Percentiles rank a stretch among this genome's conserved stretches.
These are phyloP conservation scores for Microsporum canis DNA, from an alignment of 2,329 filamentous ascomycete species.

Conservation along the genomic window DNA sequence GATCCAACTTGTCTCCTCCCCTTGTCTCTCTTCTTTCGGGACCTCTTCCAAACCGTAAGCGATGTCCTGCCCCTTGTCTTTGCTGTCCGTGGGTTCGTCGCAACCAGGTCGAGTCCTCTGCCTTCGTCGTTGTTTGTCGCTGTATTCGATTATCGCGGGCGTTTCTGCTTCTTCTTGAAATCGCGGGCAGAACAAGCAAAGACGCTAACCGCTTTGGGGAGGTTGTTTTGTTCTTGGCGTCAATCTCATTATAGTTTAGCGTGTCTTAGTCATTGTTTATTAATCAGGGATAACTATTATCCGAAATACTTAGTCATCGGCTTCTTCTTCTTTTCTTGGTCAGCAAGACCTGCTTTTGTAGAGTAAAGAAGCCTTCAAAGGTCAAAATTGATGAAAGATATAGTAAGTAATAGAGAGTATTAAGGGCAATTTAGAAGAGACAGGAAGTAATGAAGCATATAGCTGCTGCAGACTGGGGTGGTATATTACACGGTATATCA, in stretches of 20 bases:
- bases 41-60: not conserved
- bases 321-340: too few relatives aligned
- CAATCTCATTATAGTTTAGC: not conserved
- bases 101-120: not conserved
- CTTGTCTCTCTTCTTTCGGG: not conserved
- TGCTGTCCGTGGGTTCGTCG: not conserved
- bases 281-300: not conserved
- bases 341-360: too few relatives aligned
- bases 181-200: not conserved
- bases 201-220: constrained; percentile 1
- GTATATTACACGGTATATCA: too few relatives aligned
- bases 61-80: not conserved
- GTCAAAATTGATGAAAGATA: too few relatives aligned
- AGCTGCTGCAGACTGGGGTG: too few relatives aligned
- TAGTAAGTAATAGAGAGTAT: too few relatives aligned
- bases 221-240: constrained; percentile 7
- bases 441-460: too few relatives aligned
- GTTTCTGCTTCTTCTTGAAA: not conserved
- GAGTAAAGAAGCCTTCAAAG: too few relatives aligned
- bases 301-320: not conserved
- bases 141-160: not conserved
- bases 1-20: not conserved
- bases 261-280: not conserved
- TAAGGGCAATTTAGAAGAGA: too few relatives aligned
- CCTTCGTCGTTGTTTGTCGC: not conserved